Evolutionary conservation across 2,329 filamentous ascomycete genomes (phyloP), one percentile per base, ranked within the genome.

Genomic region (Venturiaceae sp.): DNA sequence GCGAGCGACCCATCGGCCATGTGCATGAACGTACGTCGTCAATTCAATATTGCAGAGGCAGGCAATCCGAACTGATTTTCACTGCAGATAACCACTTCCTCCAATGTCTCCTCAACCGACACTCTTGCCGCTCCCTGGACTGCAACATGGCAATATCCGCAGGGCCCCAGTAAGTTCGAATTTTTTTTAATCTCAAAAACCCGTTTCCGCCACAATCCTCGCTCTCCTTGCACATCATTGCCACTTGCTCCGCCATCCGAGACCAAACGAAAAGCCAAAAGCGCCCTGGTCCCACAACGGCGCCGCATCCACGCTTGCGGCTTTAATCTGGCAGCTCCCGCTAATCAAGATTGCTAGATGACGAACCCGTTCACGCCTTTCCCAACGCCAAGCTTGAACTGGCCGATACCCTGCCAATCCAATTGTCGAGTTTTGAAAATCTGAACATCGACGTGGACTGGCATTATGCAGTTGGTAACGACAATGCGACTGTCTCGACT

Each of bases 141-240:
- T 13, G 73, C 79, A n/a, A 80, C 78, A 39, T 83, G 80, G 80
- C 65, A 77, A 62, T 83, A 77, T 61, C 69, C 74, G 9, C 70
- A 64, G n/a, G 74, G 72, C 30, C 68, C 72, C 3, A 63, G 65
- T 55, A 71, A 59, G 58, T 56, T 53, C 14, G 19, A 28, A 46
- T 13, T 28, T 33, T n/a, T n/a, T 50, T 23, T 23, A 11, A 11
- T 39, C 36, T 39, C n/a, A n/a, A n/a, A n/a, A n/a, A n/a, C n/a
- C n/a, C n/a, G n/a, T n/a, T n/a, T n/a, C n/a, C n/a, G n/a, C n/a
- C n/a, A n/a, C n/a, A n/a, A n/a, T n/a, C n/a, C n/a, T n/a, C n/a
- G n/a, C n/a, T n/a, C n/a, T n/a, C n/a, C n/a, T n/a, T n/a, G n/a
- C n/a, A n/a, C n/a, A n/a, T n/a, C n/a, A n/a, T n/a, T n/a, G n/a